Percentiles rank a stretch among this genome's conserved stretches.
phyloP scores from a whole-genome alignment of 805 yeast genomes.

The Debaryomyces prosopidis region DNA sequence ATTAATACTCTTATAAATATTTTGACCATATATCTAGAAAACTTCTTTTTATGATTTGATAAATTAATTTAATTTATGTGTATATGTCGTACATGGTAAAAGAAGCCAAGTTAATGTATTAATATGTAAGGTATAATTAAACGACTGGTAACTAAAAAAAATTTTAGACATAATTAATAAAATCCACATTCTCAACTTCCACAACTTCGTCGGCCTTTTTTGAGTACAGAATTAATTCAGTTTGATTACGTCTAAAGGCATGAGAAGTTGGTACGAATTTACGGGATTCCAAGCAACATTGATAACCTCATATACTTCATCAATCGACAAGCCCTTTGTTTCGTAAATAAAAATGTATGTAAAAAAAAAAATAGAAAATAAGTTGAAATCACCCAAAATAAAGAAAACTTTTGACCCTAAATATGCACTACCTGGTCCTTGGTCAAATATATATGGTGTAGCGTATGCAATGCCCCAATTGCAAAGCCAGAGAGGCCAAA shows the following conservation, averaged over 20 bases:
- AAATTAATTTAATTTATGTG: no score
- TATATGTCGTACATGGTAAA: no score
- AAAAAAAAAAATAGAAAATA: constrained; percentile 60
- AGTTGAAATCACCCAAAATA: constrained; percentile 65
- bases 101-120: no score
- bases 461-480: constrained; percentile 62
- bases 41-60: no score
- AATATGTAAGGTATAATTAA: no score
- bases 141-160: no score
- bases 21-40: no score
- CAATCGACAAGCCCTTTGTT: constrained; percentile 80
- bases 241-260: constrained; percentile 31
- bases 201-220: no score
- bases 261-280: constrained; percentile 53
- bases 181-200: no score
- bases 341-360: constrained; percentile 71
- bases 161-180: no score
- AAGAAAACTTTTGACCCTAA: constrained; percentile 55
- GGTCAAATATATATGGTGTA: constrained; percentile 60
- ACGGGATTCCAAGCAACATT: constrained; percentile 42
- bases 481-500: constrained; percentile 65
- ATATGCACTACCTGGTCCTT: constrained; percentile 39
- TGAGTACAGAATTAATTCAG: no score
- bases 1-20: no score
- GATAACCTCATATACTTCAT: constrained; percentile 56